phyloP scores from a whole-genome alignment of 2,329 filamentous ascomycete genomes.

The Colletotrichum sp. region DNA sequence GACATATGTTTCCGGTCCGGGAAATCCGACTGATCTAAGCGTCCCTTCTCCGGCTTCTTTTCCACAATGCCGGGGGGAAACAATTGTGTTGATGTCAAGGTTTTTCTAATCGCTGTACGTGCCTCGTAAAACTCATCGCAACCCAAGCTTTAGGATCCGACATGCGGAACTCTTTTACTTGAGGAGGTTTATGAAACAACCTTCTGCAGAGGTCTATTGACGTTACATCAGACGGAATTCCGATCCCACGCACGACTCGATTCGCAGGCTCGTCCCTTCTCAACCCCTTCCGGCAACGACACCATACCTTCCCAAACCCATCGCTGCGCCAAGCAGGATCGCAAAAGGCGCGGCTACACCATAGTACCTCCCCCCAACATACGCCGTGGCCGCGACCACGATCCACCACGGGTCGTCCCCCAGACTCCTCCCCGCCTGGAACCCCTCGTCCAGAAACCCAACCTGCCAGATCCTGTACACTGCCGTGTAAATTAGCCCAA shows the following conservation, averaged over 20 bases:
- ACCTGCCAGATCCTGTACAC: conserved; percentile 64
- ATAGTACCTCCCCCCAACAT: conserved; percentile 37
- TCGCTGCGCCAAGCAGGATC: conserved; percentile 35
- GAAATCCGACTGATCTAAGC: neutral
- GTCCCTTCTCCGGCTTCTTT: neutral
- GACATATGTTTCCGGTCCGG: neutral
- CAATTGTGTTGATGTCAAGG: neutral
- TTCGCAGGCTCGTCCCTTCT: neutral
- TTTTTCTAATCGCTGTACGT: neutral
- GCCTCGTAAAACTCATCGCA: neutral
- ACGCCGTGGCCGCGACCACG: conserved; percentile 50
- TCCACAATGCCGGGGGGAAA: neutral
- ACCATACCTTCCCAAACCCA: conserved; percentile 37
- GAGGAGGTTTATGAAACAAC: neutral
- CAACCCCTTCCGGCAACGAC: conserved; percentile 23
- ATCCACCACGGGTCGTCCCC: conserved; percentile 64
- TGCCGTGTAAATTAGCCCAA: conserved; percentile 62
- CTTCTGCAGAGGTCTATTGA: neutral
- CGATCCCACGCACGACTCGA: neutral
- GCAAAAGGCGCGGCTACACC: conserved; percentile 33
- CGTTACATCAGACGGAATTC: neutral
- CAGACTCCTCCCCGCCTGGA: conserved; percentile 49
- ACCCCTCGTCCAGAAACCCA: conserved; percentile 52
- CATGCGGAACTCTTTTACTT: neutral
- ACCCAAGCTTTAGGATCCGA: neutral